Evolutionary conservation across 2,329 filamentous ascomycete species (phyloP), one percentile per base, ranked within the genome.

Genomic region (Cadophora luteo-olivacea): DNA sequence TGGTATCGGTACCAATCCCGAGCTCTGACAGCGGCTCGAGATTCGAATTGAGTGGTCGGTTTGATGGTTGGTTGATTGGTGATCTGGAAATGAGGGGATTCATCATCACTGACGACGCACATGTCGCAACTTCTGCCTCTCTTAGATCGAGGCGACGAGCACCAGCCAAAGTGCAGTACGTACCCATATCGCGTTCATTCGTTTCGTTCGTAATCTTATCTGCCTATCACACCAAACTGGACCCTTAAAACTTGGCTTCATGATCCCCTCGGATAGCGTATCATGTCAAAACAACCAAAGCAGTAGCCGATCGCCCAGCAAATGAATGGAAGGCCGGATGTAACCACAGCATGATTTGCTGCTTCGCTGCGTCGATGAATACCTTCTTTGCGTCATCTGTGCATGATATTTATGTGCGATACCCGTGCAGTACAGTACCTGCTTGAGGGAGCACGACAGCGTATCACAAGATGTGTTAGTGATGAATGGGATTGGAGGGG

Each of bases 371-470:
- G 64, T 57, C 52, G 52, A 64, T 68, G 54, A 51, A 33, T 64
- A 38, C 54, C 61, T 68, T 64, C 66, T 64, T 54, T 68, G 66
- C 66, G 57, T 68, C 66, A 68, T 68, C 54, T 52, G 66, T 68
- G 66, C 66, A 68, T 67, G 36, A 51, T 32, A 9, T 41, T 19
- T n/a, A 29, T 32, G 22, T 38, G 36, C 58, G 32, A 4, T 49
- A 22, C n/a, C 45, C 45, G 55, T 38, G n/a, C 55, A 58, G 55
- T 58, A 58, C 55, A 58, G 55, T 58, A 58, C 55, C 52, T 55
- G 55, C 33, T 33, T 58, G 55, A 33, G 54, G 55, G 33, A 58
- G n/a, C 55, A 58, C 55, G 32, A 38, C 55, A 58, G 55, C 55
- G n/a, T 58, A 58, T 58, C 32, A 58, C 33, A 22, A 38, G 19